Evolutionary conservation across 177 flowering plant genomes (phyloP).

Genomic region (Vitis hybrid): DNA sequence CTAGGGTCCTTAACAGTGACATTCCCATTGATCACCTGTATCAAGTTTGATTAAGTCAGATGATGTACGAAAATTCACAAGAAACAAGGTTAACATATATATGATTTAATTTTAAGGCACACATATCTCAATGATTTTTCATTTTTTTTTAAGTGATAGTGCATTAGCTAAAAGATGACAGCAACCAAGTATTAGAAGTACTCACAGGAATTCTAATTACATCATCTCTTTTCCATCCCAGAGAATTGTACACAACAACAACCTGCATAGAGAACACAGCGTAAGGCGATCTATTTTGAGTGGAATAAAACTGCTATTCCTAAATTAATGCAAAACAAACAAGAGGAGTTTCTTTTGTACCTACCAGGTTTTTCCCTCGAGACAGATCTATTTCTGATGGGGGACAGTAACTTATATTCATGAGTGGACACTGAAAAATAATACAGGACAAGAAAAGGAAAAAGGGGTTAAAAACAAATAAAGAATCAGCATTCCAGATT

Average conservation of each 20-base stretch:
- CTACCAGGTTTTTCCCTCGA: conserved; percentile 69
- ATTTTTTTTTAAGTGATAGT: no score
- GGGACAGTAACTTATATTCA: conserved; percentile 92
- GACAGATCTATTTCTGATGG: conserved; percentile 71
- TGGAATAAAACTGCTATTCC: not conserved
- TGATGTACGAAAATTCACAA: not conserved
- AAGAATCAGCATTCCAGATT: no score
- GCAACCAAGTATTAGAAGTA: conserved; percentile 8
- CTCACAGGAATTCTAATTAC: conserved; percentile 87
- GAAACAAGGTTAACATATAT: not conserved
- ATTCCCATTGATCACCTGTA: conserved; percentile 61
- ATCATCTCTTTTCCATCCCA: conserved; percentile 90
- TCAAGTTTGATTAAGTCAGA: conserved; percentile 11
- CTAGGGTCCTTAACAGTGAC: conserved; percentile 63
- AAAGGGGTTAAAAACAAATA: not conserved
- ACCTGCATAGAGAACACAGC: conserved; percentile 41
- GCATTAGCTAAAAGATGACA: no score
- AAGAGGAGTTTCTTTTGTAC: conserved; percentile 4
- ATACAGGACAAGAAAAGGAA: not conserved
- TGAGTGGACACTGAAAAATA: conserved; percentile 73
- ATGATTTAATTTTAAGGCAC: not conserved
- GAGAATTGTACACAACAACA: conserved; percentile 77
- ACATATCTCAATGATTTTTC: no score
- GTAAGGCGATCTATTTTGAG: not conserved
- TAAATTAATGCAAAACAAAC: not conserved